A percentile compares a stretch with the other conserved stretches of the same genome.
These are phyloP conservation scores for Hirschioporus abietinus DNA, from an alignment of 768 basidiomycete species.

Conservation along the genomic window DNA sequence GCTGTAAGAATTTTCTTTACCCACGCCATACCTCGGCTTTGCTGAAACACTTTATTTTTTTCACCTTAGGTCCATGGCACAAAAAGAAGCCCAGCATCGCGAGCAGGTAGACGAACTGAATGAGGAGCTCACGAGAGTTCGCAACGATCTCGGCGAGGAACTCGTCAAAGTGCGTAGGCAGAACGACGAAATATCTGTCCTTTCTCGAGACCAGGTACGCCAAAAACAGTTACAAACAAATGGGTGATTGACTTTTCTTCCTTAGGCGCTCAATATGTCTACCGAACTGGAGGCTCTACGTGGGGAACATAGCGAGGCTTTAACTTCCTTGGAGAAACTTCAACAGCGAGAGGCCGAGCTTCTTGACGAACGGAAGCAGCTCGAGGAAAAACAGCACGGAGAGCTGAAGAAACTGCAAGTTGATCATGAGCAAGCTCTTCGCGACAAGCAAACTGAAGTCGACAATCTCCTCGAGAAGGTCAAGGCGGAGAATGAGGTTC, in stretches of 20 bases:
- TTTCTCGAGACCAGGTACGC: conserved; percentile 80
- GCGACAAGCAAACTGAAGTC: conserved; percentile 36
- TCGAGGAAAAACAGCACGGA: conserved; percentile 44
- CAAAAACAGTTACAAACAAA: neutral
- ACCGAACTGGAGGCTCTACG: conserved; percentile 76
- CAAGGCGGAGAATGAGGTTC: conserved; percentile 43
- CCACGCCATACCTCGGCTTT: conserved; percentile 2
- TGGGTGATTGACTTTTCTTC: conserved; percentile 3
- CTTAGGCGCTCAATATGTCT: conserved; percentile 80
- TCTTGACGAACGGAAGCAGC: conserved; percentile 24
- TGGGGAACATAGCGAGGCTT: conserved; percentile 48
- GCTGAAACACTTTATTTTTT: conserved; percentile 13
- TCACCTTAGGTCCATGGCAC: conserved; percentile 81
- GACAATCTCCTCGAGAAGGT: conserved; percentile 38
- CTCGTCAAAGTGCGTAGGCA: conserved; percentile 67
- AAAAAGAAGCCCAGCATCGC: conserved; percentile 88
- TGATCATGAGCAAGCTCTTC: conserved; percentile 41
- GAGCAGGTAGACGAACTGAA: conserved; percentile 74
- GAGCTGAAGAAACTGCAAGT: conserved; percentile 44
- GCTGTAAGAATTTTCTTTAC: conserved; percentile 51
- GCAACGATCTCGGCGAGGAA: conserved; percentile 50
- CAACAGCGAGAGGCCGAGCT: conserved; percentile 54
- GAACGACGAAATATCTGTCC: conserved; percentile 73
- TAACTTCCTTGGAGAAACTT: conserved; percentile 48
- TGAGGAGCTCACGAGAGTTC: conserved; percentile 55